These are phyloP conservation scores for Candida oleophila DNA, from an alignment of 805 yeast species.

Conservation along the genomic window DNA sequence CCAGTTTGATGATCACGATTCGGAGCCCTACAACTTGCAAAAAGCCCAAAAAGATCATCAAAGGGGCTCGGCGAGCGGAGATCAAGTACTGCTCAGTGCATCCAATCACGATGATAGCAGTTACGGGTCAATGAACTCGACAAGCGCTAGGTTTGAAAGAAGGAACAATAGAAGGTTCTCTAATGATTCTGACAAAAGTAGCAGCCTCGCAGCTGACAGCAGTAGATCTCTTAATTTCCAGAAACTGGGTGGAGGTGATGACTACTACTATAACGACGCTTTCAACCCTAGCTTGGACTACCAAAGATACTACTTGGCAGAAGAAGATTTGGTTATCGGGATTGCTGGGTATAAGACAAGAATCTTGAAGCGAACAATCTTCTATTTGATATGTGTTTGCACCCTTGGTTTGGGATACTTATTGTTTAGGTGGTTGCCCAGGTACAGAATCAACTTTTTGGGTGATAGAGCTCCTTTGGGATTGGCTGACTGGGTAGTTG, in stretches of 20 bases:
- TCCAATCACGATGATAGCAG: conserved; percentile 19
- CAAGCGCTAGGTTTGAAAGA: conserved; percentile 1
- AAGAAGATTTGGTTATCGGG: conserved; percentile 92
- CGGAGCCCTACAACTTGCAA: too few species aligned
- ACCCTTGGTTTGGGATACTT: conserved; percentile 77
- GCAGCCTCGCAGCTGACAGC: background rate
- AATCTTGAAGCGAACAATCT: conserved; percentile 42
- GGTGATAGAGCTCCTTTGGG: conserved; percentile 73
- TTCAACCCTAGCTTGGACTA: conserved; percentile 39
- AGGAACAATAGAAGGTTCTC: conserved; percentile 5
- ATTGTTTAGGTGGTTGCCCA: conserved; percentile 82
- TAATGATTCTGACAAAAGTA: conserved; percentile 6
- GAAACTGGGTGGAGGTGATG: conserved; percentile 5
- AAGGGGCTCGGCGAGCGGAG: background rate
- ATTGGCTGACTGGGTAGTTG: conserved; percentile 85
- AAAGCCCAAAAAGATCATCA: background rate
- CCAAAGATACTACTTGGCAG: conserved; percentile 90
- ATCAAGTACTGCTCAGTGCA: conserved; percentile 12
- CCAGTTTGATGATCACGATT: too few species aligned
- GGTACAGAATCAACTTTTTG: conserved; percentile 62
- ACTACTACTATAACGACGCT: conserved; percentile 11
- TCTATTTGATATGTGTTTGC: conserved; percentile 51
- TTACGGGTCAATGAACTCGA: conserved; percentile 4
- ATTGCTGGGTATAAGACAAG: conserved; percentile 83
- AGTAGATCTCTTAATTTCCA: background rate